These are phyloP conservation scores for Calycina herbarum DNA, from an alignment of 2,329 filamentous ascomycete genomes.

Conservation along the genomic window DNA sequence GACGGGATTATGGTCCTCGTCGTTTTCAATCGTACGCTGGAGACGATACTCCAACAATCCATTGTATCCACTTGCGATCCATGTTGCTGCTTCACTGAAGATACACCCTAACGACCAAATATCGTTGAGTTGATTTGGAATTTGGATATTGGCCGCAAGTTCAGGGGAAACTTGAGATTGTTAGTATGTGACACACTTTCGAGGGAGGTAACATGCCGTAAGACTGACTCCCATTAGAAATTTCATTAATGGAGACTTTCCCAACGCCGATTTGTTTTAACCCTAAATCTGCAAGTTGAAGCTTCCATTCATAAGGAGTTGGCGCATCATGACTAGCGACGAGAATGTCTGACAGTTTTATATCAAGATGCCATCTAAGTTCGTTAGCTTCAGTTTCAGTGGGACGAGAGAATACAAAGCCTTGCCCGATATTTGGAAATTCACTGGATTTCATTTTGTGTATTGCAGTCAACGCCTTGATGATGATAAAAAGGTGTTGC, in stretches of 20 bases:
- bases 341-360: conserved; percentile 38
- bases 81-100: conserved; percentile 36
- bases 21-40: conserved; percentile 25
- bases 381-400: neutral
- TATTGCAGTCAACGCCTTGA: conserved; percentile 37
- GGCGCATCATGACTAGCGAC: conserved; percentile 29
- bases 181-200: neutral
- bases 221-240: conserved; percentile 14
- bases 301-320: conserved; percentile 29
- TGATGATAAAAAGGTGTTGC: conserved; percentile 34
- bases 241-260: neutral
- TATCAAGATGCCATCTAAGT: conserved; percentile 26
- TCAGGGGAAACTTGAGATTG: conserved; percentile 37
- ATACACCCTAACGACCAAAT: conserved; percentile 40
- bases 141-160: conserved; percentile 25
- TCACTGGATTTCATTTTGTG: neutral
- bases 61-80: conserved; percentile 32
- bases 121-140: conserved; percentile 29
- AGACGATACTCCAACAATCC: conserved; percentile 31
- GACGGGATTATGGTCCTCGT: conserved; percentile 10
- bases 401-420: neutral
- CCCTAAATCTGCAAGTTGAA: conserved; percentile 38
- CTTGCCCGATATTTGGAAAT: neutral
- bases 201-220: conserved; percentile 22
- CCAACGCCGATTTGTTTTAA: conserved; percentile 17